Base-by-base conservation (phyloP, 129 eudicot genomes). In the Scalesia atractyloides region DNA sequence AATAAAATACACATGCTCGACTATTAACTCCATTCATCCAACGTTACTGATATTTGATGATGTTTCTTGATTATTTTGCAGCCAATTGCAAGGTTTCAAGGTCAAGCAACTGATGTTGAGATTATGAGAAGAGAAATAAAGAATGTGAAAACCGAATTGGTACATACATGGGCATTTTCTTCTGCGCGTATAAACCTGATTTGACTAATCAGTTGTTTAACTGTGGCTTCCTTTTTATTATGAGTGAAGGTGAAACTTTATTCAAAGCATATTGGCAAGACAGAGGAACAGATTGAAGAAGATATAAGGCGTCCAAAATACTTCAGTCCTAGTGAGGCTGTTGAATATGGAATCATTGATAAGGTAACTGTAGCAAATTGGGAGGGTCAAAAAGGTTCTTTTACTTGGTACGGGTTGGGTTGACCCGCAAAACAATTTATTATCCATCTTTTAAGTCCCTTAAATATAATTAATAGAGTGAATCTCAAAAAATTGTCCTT, bases 341-440 rank as follows among this genome's bases (percentile, higher is more conserved):
- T 91, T 78, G 99, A 95, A 83, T 95, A 95, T 58, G 99, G 99
- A 36, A 81, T 95, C 62, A 95, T 95, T 58, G 99, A 95, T 76
- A 90, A 91, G 99, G 99, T 95, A 85, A 4, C 1, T 41, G 37
- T 22, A 8, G 61, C 13, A 58, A 39, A 57, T 5, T 68, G 44
- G 47, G 14, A 2, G 2, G 24, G 47, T 63, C 48, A 63, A 63
- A 34, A 63, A 15, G 43, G 0, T 36, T 2, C 5, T 15, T 18
- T 51, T 22, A 12, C 20, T 10, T 20, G 16, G 17, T n/a, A 36
- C 13, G 46, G 26, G 22, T 17, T 7, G 0, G 58, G 47, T 39
- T 15, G 48, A 63, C 68, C 48, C 47, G 15, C 47, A 33, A 7
- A 63, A 63, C 49, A 63, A 9, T 63, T 34, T 63, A 9, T 16